Conservation (phyloP, 1,139 yeast genomes). For the Suhomyces taliae region DNA sequence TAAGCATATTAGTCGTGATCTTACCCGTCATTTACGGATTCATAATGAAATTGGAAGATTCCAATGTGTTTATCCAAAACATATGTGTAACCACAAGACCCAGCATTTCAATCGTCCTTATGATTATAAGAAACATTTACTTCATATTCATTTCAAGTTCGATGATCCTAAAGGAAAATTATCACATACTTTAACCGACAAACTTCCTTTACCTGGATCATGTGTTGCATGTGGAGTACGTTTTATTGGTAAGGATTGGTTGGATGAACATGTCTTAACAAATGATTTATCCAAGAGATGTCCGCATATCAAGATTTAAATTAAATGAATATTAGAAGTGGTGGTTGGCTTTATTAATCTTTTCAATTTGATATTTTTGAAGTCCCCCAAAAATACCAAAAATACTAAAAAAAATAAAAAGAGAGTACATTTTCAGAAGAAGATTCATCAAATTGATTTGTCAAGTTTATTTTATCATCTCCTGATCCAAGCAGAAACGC, state of each 20-base stretch:
- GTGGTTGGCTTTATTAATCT: no score
- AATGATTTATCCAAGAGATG: slow-evolving; percentile 16
- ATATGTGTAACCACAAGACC: slow-evolving; percentile 45
- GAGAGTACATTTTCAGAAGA: no score
- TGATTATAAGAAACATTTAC: slow-evolving; percentile 48
- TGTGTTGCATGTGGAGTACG: slow-evolving; percentile 42
- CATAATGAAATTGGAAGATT: slow-evolving; percentile 50
- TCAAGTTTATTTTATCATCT: no score
- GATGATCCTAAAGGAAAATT: slow-evolving; percentile 46
- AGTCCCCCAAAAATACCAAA: no score
- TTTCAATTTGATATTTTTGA: no score
- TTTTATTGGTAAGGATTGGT: slow-evolving; percentile 41
- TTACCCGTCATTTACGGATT: slow-evolving; percentile 47
- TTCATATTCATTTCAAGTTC: slow-evolving; percentile 46
- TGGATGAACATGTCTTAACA: slow-evolving; percentile 42
- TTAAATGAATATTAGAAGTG: no score
- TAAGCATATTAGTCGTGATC: slow-evolving; percentile 44
- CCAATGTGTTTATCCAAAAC: slow-evolving; percentile 45
- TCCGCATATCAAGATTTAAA: slow-evolving; percentile 3
- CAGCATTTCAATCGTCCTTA: slow-evolving; percentile 49
- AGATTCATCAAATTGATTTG: no score
- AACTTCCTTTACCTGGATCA: slow-evolving; percentile 38
- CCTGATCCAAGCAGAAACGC: no score
- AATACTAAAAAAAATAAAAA: no score
- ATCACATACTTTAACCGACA: slow-evolving; percentile 45